phyloP scores from a whole-genome alignment of 1,139 yeast species.

The Taiozyma sp. region DNA sequence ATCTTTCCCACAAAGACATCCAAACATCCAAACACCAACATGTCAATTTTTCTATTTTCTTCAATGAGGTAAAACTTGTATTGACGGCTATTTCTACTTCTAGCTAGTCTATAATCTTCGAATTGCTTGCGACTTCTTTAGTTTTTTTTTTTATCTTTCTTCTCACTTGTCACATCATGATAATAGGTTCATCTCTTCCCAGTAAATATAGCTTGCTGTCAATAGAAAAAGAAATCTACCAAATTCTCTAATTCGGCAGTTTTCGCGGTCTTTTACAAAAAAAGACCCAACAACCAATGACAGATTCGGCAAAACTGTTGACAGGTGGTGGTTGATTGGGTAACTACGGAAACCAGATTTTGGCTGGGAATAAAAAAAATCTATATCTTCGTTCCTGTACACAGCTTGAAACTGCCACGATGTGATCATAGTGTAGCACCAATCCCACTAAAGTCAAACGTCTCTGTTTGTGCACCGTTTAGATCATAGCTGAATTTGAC shows the following conservation, averaged over 20 bases:
- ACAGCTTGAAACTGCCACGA: background rate
- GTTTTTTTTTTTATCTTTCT: too few species aligned
- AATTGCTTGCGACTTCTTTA: too few species aligned
- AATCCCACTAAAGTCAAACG: constrained; percentile 55
- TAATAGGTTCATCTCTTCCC: background rate
- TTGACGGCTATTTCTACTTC: too few species aligned
- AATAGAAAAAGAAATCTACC: background rate
- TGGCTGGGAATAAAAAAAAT: background rate
- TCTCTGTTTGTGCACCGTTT: constrained; percentile 46
- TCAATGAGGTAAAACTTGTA: too few species aligned
- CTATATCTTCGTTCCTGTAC: background rate
- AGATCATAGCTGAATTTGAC: constrained; percentile 58
- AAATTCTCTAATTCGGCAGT: background rate
- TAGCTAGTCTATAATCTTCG: too few species aligned
- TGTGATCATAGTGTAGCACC: background rate
- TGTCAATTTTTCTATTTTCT: too few species aligned
- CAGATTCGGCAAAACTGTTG: background rate
- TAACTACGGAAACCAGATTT: too few species aligned
- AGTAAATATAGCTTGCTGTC: background rate
- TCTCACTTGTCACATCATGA: too few species aligned
- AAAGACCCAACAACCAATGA: background rate
- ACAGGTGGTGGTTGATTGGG: too few species aligned
- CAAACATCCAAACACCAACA: too few species aligned
- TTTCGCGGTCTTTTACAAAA: background rate
- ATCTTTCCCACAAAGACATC: too few species aligned